Evolutionary conservation across 2,329 filamentous ascomycete genomes (phyloP).

Genomic region (Coniochaeta sp.): DNA sequence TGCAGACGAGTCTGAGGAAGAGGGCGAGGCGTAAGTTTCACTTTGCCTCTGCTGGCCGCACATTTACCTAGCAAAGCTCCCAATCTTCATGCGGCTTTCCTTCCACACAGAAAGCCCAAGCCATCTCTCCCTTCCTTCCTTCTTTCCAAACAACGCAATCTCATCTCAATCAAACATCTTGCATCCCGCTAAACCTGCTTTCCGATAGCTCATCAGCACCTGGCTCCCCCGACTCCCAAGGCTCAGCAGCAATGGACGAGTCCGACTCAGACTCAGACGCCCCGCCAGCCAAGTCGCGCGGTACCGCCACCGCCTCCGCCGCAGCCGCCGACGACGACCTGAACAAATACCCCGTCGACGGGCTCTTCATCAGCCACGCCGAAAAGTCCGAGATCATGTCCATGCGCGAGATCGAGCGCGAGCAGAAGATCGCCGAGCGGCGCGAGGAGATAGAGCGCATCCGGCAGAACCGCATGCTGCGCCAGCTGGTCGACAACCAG

Average conservation of each 20-base stretch:
- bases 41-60: neutral
- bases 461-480: slow-evolving; percentile 74
- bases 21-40: slow-evolving; percentile 70
- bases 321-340: slow-evolving; percentile 50
- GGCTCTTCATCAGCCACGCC: slow-evolving; percentile 66
- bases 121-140: neutral
- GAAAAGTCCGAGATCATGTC: slow-evolving; percentile 75
- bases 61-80: neutral
- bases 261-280: slow-evolving; percentile 71
- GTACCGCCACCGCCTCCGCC: slow-evolving; percentile 35
- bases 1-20: slow-evolving; percentile 59
- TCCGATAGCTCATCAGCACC: slow-evolving; percentile 57
- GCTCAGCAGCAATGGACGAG: slow-evolving; percentile 85
- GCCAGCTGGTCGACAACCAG: slow-evolving; percentile 65
- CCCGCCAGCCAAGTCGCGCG: slow-evolving; percentile 30
- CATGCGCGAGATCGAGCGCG: slow-evolving; percentile 84
- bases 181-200: neutral
- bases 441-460: slow-evolving; percentile 74
- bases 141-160: neutral
- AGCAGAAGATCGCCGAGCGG: slow-evolving; percentile 83
- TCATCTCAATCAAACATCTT: neutral
- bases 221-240: slow-evolving; percentile 64
- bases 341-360: slow-evolving; percentile 77
- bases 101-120: neutral
- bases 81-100: neutral